Evolutionary conservation across 768 basidiomycete genomes (phyloP).

Genomic region (Strobilomyces confusus): DNA sequence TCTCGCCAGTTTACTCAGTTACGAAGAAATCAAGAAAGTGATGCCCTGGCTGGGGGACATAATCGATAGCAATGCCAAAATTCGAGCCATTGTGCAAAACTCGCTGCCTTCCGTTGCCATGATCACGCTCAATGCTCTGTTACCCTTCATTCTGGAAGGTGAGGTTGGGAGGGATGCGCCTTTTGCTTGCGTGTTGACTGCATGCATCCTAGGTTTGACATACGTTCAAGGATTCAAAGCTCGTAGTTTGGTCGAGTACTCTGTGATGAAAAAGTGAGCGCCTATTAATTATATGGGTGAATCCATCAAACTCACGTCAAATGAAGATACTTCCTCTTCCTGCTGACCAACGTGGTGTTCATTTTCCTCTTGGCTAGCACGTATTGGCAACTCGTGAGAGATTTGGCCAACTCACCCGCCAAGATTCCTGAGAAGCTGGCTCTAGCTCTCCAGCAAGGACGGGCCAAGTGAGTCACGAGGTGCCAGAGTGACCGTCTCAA

Average conservation of each 20-base stretch:
- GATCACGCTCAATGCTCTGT: slow-evolving; percentile 81
- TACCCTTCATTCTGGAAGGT: slow-evolving; percentile 92
- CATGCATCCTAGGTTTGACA: slow-evolving; percentile 51
- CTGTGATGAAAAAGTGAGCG: slow-evolving; percentile 82
- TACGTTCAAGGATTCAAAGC: slow-evolving; percentile 91
- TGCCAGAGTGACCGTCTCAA: not conserved
- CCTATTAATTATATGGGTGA: not conserved
- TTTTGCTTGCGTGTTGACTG: not conserved
- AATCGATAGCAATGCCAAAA: slow-evolving; percentile 76
- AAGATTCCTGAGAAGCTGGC: slow-evolving; percentile 95
- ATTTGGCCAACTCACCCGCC: slow-evolving; percentile 89
- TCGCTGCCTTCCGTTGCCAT: slow-evolving; percentile 89
- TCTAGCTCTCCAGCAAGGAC: slow-evolving; percentile 70
- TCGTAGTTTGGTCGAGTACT: slow-evolving; percentile 91
- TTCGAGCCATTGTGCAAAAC: slow-evolving; percentile 90
- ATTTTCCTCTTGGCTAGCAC: slow-evolving; percentile 91
- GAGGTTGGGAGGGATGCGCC: slow-evolving; percentile 1
- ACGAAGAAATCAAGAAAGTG: slow-evolving; percentile 87
- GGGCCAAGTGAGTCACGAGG: slow-evolving; percentile 49
- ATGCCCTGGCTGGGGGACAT: slow-evolving; percentile 84
- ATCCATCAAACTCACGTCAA: slow-evolving; percentile 6
- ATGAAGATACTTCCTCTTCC: slow-evolving; percentile 86
- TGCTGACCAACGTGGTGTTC: slow-evolving; percentile 89
- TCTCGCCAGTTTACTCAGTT: slow-evolving; percentile 84
- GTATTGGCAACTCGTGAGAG: slow-evolving; percentile 86